Evolutionary conservation across 2,329 filamentous ascomycete genomes (phyloP), one percentile per base, ranked within the genome.

Genomic region (Penicillium sp.): DNA sequence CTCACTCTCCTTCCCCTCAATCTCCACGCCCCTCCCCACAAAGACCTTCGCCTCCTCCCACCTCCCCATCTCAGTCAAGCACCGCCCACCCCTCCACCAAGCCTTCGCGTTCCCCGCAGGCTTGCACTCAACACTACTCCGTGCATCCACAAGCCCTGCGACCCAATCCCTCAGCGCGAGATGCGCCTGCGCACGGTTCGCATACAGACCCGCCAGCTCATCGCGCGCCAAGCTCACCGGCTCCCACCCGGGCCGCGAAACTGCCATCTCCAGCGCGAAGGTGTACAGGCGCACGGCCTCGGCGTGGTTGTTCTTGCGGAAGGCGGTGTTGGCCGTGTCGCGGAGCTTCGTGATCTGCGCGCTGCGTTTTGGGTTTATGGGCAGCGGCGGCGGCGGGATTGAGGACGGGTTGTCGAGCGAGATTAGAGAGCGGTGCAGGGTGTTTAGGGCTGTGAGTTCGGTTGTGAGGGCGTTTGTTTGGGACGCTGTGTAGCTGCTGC

Each of bases 331-430:
- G 71, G 92, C 94, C 61, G 86, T 86, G 76, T 98, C 95, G 75
- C 93, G 91, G 68, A 98, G 88, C 81, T 98, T 98, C 79, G 84
- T 87, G 78, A 99, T 91, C 75, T 93, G 88, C 41, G 91, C 92
- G 67, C 86, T 89, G 73, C 94, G 92, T 82, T 97, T 97, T 56
- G 92, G 93, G 83, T 97, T 96, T 65, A 97, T 90, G 63, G 93
- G 93, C 47, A 96, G 85, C 0, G 95, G 95, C 0, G 94, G 91
- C 5, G 93, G 93, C 0, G 94, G 94, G 21, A 92, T 84, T 62
- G 86, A 84, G 6, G 90, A 86, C 0, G 81, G 80, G 50, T 87
- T 84, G 69, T 92, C 86, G 60, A 79, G 78, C 59, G 79, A 78
- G 70, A 95, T 83, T 64, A 98, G 86, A 48, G 71, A 61, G 69